These are phyloP conservation scores for Silene vulgaris DNA, from an alignment of 179 eudicot genomes.

Conservation along the genomic window DNA sequence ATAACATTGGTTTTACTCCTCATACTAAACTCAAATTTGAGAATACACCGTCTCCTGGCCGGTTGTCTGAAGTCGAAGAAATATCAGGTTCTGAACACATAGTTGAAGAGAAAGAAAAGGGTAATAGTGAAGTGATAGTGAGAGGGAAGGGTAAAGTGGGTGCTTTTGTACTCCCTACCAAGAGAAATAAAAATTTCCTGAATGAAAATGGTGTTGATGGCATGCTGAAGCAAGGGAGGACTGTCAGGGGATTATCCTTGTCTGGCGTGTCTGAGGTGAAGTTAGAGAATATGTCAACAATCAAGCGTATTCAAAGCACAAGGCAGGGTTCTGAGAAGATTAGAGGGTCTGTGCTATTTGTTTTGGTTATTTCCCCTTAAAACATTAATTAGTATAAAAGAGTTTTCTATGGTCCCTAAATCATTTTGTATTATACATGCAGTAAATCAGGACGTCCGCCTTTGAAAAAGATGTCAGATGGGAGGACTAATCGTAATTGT, in stretches of 20 bases:
- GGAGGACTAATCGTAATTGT: constrained; percentile 62
- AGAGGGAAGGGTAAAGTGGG: constrained; percentile 36
- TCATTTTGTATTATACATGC: constrained; percentile 24
- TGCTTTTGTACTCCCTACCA: constrained; percentile 42
- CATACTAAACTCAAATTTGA: constrained; percentile 47
- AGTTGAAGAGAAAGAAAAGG: constrained; percentile 46
- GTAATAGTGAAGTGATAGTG: constrained; percentile 31
- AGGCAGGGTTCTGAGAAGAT: constrained; percentile 60
- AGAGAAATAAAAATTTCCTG: constrained; percentile 49
- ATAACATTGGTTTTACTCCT: constrained; percentile 25
- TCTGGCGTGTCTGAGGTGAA: constrained; percentile 41
- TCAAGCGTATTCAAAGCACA: constrained; percentile 47
- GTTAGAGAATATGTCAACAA: constrained; percentile 43
- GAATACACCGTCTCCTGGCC: constrained; percentile 49
- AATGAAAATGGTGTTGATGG: constrained; percentile 48
- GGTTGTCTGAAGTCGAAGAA: constrained; percentile 65
- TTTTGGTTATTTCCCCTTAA: not conserved
- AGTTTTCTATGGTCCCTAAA: constrained; percentile 11
- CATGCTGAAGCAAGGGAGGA: constrained; percentile 58
- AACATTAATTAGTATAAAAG: not conserved
- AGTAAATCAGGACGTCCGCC: constrained; percentile 82
- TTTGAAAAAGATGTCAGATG: constrained; percentile 57
- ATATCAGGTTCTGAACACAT: constrained; percentile 43
- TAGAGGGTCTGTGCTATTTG: constrained; percentile 50
- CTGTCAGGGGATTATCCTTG: constrained; percentile 55